phyloP scores from a whole-genome alignment of 352 stramenopile genomes.

The Globisporangium mamillatum region DNA sequence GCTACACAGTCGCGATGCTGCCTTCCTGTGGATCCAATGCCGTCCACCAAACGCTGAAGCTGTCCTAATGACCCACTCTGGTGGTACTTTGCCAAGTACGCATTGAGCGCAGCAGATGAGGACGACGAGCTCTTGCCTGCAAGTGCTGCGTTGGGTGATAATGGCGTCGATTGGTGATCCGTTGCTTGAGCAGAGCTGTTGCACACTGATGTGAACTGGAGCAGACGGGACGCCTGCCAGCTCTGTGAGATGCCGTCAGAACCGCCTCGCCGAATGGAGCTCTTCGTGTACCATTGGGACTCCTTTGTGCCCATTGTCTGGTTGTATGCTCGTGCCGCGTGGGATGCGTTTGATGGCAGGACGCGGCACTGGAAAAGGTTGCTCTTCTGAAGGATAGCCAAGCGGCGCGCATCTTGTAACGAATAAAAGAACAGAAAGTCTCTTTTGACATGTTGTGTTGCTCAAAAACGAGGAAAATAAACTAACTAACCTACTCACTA shows the following conservation, averaged over 20 bases:
- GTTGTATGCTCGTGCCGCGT: background rate
- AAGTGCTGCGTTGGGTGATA: no score
- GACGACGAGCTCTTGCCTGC: background rate
- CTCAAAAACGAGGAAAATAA: slow-evolving; percentile 1
- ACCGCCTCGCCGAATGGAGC: background rate
- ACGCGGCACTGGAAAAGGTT: background rate
- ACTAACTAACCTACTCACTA: background rate
- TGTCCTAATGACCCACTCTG: background rate
- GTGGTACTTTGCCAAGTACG: slow-evolving; percentile 10
- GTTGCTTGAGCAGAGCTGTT: no score
- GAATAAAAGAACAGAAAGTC: background rate
- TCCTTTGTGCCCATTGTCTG: background rate
- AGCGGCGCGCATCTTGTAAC: background rate
- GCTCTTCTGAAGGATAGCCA: no score
- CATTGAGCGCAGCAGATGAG: slow-evolving; percentile 1
- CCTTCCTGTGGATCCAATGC: background rate
- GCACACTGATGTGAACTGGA: background rate
- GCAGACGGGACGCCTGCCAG: background rate
- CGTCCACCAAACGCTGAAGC: background rate
- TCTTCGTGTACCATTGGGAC: background rate
- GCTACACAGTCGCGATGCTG: background rate
- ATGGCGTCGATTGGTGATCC: no score
- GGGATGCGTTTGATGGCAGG: background rate
- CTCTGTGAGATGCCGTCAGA: background rate
- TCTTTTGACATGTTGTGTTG: slow-evolving; percentile 1